These are phyloP conservation scores for Trypanosoma rangeli DNA, from an alignment of 208 protist genomes.

Conservation along the genomic window DNA sequence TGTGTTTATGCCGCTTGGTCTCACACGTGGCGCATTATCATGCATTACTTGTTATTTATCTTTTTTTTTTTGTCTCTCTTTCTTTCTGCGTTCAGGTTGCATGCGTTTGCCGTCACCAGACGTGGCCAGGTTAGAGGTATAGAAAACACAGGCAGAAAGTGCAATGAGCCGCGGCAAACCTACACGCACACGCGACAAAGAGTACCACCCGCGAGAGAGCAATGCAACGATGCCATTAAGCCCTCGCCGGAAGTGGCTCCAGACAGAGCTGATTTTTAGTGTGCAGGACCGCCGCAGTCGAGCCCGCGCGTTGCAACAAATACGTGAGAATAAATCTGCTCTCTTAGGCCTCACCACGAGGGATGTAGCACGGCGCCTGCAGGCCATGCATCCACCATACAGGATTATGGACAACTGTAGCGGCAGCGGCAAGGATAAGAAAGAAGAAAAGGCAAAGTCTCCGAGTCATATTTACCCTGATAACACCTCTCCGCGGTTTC, in stretches of 20 bases:
- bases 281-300: slow-evolving; percentile 74
- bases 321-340: slow-evolving; percentile 49
- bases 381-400: slow-evolving; percentile 24
- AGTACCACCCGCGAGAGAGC: background rate
- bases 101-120: background rate
- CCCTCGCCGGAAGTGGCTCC: slow-evolving; percentile 11
- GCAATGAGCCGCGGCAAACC: background rate
- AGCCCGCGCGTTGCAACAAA: slow-evolving; percentile 51
- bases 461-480: background rate
- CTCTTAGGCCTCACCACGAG: slow-evolving; percentile 44
- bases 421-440: background rate
- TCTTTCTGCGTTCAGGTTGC: background rate
- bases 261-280: slow-evolving; percentile 36
- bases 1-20: background rate
- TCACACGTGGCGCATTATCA: no score
- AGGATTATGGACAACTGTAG: slow-evolving; percentile 11
- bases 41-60: background rate
- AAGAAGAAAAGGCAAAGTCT: background rate
- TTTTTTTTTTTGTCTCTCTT: slow-evolving; percentile 18
- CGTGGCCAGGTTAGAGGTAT: background rate
- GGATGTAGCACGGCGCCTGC: slow-evolving; percentile 55
- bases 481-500: background rate
- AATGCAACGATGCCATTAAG: background rate
- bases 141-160: background rate
- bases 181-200: background rate